Evolutionary conservation across 352 stramenopile genomes (phyloP).

Genomic region (Globisporangium canariense): DNA sequence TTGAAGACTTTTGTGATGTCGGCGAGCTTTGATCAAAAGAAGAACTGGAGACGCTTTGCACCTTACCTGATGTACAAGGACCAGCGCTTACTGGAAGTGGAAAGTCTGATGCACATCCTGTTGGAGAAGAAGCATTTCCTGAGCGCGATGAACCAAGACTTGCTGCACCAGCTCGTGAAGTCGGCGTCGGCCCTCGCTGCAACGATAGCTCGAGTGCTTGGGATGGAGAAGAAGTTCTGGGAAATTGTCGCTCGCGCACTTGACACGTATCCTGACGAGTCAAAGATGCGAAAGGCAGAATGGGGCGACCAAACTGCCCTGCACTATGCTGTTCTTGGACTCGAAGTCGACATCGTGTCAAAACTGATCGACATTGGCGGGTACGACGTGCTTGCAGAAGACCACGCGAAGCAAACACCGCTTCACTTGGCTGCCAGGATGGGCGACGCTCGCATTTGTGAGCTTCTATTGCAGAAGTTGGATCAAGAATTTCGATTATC

Average conservation of each 20-base stretch:
- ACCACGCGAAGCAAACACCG: constrained; percentile 40
- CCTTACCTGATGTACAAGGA: constrained; percentile 28
- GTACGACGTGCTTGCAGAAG: constrained; percentile 42
- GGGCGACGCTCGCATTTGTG: constrained; percentile 40
- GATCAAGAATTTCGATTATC: constrained; percentile 13
- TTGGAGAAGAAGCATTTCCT: constrained; percentile 29
- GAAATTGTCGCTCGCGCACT: constrained; percentile 29
- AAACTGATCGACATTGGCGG: constrained; percentile 35
- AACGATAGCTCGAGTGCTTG: constrained; percentile 30
- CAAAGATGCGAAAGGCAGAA: constrained; percentile 27
- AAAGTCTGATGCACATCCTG: constrained; percentile 40
- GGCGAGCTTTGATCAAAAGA: background rate
- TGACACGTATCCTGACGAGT: constrained; percentile 27
- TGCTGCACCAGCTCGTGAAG: constrained; percentile 41
- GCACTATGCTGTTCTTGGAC: constrained; percentile 44
- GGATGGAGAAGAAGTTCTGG: constrained; percentile 44
- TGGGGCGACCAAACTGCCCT: constrained; percentile 41
- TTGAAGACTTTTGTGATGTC: constrained; percentile 24
- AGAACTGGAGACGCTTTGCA: constrained; percentile 35
- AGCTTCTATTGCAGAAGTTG: constrained; percentile 34
- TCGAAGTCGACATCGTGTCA: constrained; percentile 31
- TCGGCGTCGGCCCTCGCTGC: constrained; percentile 31
- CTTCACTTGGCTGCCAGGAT: constrained; percentile 44
- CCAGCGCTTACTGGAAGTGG: constrained; percentile 36
- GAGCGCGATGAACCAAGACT: constrained; percentile 34